phyloP scores from a whole-genome alignment of 2,329 filamentous ascomycete species.

The Talaromyces sp. region DNA sequence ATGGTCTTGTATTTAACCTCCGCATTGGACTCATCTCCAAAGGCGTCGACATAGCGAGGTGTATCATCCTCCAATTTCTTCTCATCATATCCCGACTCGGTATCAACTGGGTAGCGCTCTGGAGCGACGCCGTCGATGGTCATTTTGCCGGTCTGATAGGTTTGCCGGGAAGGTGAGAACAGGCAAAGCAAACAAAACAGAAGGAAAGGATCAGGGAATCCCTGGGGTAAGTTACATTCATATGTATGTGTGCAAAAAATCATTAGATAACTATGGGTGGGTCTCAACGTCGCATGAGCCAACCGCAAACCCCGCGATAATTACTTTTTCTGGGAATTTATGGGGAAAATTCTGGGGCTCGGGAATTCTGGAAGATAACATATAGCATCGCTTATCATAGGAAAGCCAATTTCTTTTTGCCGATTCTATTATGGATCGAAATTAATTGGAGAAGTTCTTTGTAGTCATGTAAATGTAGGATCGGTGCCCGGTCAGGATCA shows the following conservation, averaged over 20 bases:
- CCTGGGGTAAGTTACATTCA: conserved; percentile 1
- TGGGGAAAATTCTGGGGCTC: conserved; percentile 20
- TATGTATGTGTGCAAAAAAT: conserved; percentile 18
- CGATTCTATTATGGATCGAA: conserved; percentile 16
- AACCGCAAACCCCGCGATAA: conserved; percentile 21
- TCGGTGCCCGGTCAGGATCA: conserved; percentile 12
- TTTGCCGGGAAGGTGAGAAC: not conserved
- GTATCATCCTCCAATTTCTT: conserved; percentile 14
- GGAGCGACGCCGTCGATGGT: conserved; percentile 17
- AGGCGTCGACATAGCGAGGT: conserved; percentile 14
- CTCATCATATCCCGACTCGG: conserved; percentile 21
- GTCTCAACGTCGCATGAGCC: conserved; percentile 16
- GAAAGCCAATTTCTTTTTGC: conserved; percentile 11
- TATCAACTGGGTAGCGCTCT: conserved; percentile 16
- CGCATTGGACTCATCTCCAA: conserved; percentile 22
- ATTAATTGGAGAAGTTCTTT: conserved; percentile 5
- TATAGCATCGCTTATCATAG: conserved; percentile 12
- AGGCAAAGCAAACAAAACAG: not conserved
- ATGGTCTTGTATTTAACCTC: conserved; percentile 28
- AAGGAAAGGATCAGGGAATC: not conserved
- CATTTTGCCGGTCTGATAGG: conserved; percentile 15
- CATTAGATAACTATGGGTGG: conserved; percentile 16
- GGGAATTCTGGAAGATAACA: conserved; percentile 12
- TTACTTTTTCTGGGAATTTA: conserved; percentile 9
- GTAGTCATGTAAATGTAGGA: conserved; percentile 8